Percentiles rank a stretch among this genome's conserved stretches.
These are phyloP conservation scores for Hysterium pulicare DNA, from an alignment of 2,329 filamentous ascomycete species.

Conservation along the genomic window DNA sequence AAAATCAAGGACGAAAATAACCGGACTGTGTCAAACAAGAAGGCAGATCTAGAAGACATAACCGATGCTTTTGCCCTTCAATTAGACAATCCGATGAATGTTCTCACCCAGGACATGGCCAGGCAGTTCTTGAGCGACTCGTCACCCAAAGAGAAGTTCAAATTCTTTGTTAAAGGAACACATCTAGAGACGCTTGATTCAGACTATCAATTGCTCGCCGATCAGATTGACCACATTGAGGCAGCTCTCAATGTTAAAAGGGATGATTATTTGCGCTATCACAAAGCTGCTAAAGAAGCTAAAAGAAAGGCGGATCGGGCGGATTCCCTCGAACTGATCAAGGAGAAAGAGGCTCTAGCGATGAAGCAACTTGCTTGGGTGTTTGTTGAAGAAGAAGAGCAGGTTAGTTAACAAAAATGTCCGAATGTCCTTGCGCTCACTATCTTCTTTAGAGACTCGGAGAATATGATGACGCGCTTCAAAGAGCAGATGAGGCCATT, in stretches of 20 bases:
- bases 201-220: constrained; percentile 81
- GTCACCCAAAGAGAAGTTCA: constrained; percentile 82
- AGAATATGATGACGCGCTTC: constrained; percentile 25
- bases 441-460: constrained; percentile 17
- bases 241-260: constrained; percentile 59
- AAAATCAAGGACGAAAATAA: constrained; percentile 75
- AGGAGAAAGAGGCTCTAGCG: constrained; percentile 57
- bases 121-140: constrained; percentile 88
- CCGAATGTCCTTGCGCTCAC: constrained; percentile 2
- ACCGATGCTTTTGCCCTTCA: constrained; percentile 90
- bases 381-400: constrained; percentile 76
- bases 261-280: constrained; percentile 62
- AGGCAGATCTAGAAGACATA: constrained; percentile 84
- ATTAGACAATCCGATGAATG: constrained; percentile 94
- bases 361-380: constrained; percentile 76
- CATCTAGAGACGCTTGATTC: constrained; percentile 88
- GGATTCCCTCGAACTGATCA: constrained; percentile 63
- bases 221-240: constrained; percentile 71
- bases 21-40: constrained; percentile 74
- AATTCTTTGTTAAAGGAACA: constrained; percentile 91
- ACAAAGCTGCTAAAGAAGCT: constrained; percentile 58
- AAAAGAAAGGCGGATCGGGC: constrained; percentile 62
- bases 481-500: constrained; percentile 46
- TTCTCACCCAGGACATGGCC: constrained; percentile 92
- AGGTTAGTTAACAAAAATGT: constrained; percentile 14